Evolutionary conservation across 306 rosid species (phyloP).

Genomic region (Geum urbanum): DNA sequence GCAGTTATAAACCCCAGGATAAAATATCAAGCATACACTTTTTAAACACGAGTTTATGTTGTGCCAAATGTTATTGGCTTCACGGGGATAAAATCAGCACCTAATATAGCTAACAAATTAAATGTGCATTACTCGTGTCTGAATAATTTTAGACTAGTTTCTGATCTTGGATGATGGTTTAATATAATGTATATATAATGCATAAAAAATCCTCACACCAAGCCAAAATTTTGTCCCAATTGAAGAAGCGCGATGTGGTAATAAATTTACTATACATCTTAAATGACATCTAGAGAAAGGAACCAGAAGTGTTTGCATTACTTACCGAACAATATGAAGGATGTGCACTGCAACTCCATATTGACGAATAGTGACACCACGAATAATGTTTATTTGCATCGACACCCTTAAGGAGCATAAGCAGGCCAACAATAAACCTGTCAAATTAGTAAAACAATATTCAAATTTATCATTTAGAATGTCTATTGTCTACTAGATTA

Average conservation of each 20-base stretch:
- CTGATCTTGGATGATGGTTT: not conserved
- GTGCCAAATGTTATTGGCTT: not conserved
- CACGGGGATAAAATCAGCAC: not conserved
- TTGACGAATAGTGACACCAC: slow-evolving; percentile 96
- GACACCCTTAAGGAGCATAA: slow-evolving; percentile 62
- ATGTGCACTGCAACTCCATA: slow-evolving; percentile 78
- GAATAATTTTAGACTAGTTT: not conserved
- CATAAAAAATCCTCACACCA: not conserved
- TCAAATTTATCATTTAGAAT: not conserved
- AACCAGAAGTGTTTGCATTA: slow-evolving; percentile 7
- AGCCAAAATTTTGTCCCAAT: not conserved
- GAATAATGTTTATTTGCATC: slow-evolving; percentile 91
- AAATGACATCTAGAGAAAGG: not conserved
- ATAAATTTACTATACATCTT: not conserved
- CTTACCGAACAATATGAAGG: slow-evolving; percentile 72
- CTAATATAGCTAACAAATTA: not conserved
- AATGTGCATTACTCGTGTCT: not conserved
- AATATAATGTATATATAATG: not conserved
- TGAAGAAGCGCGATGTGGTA: not conserved
- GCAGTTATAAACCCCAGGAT: not conserved
- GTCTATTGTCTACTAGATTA: not conserved
- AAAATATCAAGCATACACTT: not conserved
- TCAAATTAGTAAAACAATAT: not conserved
- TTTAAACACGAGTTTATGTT: not conserved
- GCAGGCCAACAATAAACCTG: slow-evolving; percentile 75